These are phyloP conservation scores for Noccaea caerulescens DNA, from an alignment of 345 rosid genomes.

Conservation along the genomic window DNA sequence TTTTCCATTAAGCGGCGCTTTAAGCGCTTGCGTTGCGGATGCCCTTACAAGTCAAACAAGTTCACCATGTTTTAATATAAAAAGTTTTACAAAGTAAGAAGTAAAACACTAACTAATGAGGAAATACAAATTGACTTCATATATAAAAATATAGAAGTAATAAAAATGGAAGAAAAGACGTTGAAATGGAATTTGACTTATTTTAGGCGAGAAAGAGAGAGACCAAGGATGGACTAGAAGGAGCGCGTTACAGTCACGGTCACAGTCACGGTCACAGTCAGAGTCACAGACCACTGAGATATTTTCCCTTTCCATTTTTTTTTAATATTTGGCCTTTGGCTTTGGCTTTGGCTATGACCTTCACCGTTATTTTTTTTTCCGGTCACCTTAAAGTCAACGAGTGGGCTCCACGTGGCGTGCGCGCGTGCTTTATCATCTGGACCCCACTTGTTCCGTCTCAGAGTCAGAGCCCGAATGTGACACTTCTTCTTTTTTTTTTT, in stretches of 20 bases:
- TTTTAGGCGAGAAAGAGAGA: constrained; percentile 10
- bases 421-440: constrained; percentile 45
- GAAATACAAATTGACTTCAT: constrained; percentile 28
- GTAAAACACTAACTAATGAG: constrained; percentile 13
- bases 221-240: constrained; percentile 31
- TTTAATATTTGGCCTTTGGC: constrained; percentile 8
- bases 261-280: constrained; percentile 36
- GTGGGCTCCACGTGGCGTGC: constrained; percentile 55
- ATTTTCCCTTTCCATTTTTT: neutral
- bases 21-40: no score
- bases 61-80: no score
- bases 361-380: constrained; percentile 24
- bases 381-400: constrained; percentile 37
- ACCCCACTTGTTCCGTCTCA: constrained; percentile 46
- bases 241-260: constrained; percentile 36
- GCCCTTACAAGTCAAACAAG: no score
- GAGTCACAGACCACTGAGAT: constrained; percentile 33
- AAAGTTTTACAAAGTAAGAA: neutral
- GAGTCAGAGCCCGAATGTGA: constrained; percentile 50
- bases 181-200: constrained; percentile 48
- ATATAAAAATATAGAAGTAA: neutral
- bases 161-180: neutral
- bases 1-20: no score
- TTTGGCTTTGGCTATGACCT: constrained; percentile 35
- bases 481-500: constrained; percentile 23